Conservation (phyloP, 371 early-diverging fungal species). For the Choanephora cucurbitarum region DNA sequence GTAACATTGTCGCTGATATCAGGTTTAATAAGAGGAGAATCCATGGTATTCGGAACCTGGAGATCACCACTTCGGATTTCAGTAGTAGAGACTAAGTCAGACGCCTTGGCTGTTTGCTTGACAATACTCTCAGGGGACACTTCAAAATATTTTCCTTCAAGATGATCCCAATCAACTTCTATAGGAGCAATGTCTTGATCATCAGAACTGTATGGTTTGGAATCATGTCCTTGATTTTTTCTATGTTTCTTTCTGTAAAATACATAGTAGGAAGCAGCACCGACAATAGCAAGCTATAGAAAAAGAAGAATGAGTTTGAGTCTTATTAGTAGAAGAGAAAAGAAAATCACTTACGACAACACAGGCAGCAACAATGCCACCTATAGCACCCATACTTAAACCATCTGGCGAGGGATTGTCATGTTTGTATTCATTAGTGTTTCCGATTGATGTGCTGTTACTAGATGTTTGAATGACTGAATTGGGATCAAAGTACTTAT, state of each 20-base stretch:
- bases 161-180: conserved; percentile 12
- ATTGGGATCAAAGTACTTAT: conserved; percentile 1
- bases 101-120: background rate
- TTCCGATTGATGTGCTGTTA: background rate
- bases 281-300: background rate
- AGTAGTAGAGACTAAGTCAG: background rate
- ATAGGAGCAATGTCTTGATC: background rate
- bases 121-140: background rate
- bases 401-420: background rate
- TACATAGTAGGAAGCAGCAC: background rate
- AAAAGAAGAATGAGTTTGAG: background rate
- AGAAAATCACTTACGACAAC: background rate
- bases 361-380: conserved; percentile 8
- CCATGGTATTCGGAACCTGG: too few relatives aligned
- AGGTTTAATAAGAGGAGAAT: too few relatives aligned
- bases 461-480: background rate
- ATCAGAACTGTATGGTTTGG: background rate
- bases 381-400: conserved; percentile 1
- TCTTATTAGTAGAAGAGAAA: background rate
- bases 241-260: background rate
- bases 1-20: too few relatives aligned
- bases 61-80: background rate
- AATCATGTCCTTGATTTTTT: background rate
- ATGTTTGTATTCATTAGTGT: background rate
- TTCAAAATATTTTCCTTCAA: conserved; percentile 8